Conservation (phyloP, 495 filamentous ascomycete genomes). For the Usnea hakonensis region DNA sequence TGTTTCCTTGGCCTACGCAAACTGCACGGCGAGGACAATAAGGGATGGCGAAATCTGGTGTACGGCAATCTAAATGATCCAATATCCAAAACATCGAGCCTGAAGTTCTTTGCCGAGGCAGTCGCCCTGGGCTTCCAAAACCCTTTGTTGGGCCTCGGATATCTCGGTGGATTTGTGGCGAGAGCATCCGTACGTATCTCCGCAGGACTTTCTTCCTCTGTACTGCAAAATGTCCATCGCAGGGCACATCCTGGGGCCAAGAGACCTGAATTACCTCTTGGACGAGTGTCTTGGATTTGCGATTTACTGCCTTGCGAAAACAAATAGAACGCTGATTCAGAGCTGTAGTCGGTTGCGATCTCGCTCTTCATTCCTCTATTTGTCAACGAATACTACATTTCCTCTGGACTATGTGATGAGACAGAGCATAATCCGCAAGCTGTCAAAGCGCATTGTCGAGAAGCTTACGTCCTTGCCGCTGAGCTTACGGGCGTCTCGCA, state of each 20-base stretch:
- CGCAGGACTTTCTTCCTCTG: neutral
- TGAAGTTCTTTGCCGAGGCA: conserved; percentile 47
- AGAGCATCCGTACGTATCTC: conserved; percentile 54
- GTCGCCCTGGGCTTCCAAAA: conserved; percentile 66
- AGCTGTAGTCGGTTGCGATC: conserved; percentile 67
- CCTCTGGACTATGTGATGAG: conserved; percentile 65
- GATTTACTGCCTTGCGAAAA: neutral
- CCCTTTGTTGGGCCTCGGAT: conserved; percentile 72
- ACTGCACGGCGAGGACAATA: conserved; percentile 68
- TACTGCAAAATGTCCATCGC: neutral
- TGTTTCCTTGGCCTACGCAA: conserved; percentile 76
- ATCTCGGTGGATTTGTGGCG: conserved; percentile 90
- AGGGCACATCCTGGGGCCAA: no score
- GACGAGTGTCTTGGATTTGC: no score
- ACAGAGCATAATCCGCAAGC: conserved; percentile 41
- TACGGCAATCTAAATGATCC: neutral
- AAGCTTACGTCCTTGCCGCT: conserved; percentile 78
- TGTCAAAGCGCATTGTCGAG: conserved; percentile 70
- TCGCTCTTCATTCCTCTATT: conserved; percentile 89
- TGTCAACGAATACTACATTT: conserved; percentile 81
- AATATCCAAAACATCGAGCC: neutral
- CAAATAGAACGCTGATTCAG: neutral
- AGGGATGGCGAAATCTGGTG: conserved; percentile 44
- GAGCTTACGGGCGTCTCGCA: conserved; percentile 83
- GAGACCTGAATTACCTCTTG: neutral